Evolutionary conservation across 2,329 filamentous ascomycete species (phyloP).

Genomic region (Aspergillus pseudoviridinutans): DNA sequence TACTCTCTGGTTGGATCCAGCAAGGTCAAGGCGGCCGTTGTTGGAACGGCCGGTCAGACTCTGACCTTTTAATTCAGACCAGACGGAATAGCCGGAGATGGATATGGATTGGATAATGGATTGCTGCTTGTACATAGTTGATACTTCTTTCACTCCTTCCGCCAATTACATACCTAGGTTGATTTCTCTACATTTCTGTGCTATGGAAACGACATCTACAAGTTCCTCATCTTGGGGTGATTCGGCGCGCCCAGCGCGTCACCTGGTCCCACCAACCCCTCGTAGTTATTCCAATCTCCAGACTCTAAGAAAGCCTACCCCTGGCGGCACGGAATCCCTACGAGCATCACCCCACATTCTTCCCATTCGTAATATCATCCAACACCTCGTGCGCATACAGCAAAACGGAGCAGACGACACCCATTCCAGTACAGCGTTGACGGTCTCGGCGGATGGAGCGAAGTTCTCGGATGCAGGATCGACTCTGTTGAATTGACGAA

Average conservation of each 20-base stretch:
- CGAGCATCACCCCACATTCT: conserved; percentile 26
- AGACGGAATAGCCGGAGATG: background rate
- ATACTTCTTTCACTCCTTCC: background rate
- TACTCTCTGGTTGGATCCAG: conserved; percentile 51
- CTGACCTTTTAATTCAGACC: conserved; percentile 24
- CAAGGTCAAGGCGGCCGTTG: conserved; percentile 45
- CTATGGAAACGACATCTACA: conserved; percentile 23
- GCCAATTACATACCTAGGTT: background rate
- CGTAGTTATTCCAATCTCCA: too few relatives aligned
- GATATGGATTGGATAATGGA: too few relatives aligned
- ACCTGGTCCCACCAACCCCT: conserved; percentile 26
- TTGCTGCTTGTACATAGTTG: background rate
- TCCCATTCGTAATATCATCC: conserved; percentile 41
- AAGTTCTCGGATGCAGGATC: too few relatives aligned
- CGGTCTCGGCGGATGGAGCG: too few relatives aligned
- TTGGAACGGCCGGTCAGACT: conserved; percentile 33
- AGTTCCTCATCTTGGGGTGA: conserved; percentile 26
- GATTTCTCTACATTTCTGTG: too few relatives aligned
- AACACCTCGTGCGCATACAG: too few relatives aligned
- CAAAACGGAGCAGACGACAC: too few relatives aligned
- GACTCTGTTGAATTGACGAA: too few relatives aligned
- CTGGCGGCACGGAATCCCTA: conserved; percentile 24
- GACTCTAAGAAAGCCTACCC: conserved; percentile 12
- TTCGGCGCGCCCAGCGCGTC: conserved; percentile 32
- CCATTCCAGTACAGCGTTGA: too few relatives aligned